A percentile compares a stretch with the other conserved stretches of the same genome.
Evolutionary conservation across 441 rosid genomes (phyloP).

Genomic region (Euphorbia schlechtendalii): DNA sequence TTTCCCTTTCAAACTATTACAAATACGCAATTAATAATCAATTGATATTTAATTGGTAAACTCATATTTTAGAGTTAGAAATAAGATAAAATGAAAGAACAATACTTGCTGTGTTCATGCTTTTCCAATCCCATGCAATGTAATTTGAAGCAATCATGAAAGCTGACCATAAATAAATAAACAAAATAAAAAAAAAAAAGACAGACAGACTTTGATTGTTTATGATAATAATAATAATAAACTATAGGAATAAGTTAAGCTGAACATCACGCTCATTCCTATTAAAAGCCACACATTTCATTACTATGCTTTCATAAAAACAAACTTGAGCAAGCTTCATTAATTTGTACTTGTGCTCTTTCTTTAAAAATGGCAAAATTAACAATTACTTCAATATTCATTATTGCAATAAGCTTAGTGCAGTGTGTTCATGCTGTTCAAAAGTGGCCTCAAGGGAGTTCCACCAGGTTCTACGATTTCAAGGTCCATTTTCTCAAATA

Average conservation of each 20-base stretch:
- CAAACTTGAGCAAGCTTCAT: background rate
- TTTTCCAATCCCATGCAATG: too few relatives aligned
- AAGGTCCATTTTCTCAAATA: slow-evolving; percentile 40
- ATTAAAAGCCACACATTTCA: background rate
- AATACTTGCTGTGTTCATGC: too few relatives aligned
- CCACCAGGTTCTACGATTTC: slow-evolving; percentile 68
- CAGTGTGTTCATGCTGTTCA: slow-evolving; percentile 16
- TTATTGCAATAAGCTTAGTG: slow-evolving; percentile 26
- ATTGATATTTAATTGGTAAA: too few relatives aligned
- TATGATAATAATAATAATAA: background rate
- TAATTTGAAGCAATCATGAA: slow-evolving; percentile 36
- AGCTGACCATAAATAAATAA: too few relatives aligned
- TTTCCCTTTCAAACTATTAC: too few relatives aligned
- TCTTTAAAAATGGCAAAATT: slow-evolving; percentile 12
- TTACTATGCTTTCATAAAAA: background rate
- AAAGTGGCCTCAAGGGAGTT: slow-evolving; percentile 32
- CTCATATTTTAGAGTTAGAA: too few relatives aligned
- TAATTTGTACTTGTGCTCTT: background rate
- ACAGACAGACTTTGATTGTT: background rate
- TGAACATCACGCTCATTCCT: slow-evolving; percentile 11
- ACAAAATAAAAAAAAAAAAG: slow-evolving; percentile 21
- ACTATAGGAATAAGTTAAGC: background rate
- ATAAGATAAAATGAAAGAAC: too few relatives aligned
- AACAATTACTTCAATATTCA: slow-evolving; percentile 14
- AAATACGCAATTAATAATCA: too few relatives aligned